Percentiles rank a stretch among this genome's conserved stretches.
These are phyloP conservation scores for Trichomonascaceae sp. DNA, from an alignment of 1,139 yeast genomes.

Conservation along the genomic window DNA sequence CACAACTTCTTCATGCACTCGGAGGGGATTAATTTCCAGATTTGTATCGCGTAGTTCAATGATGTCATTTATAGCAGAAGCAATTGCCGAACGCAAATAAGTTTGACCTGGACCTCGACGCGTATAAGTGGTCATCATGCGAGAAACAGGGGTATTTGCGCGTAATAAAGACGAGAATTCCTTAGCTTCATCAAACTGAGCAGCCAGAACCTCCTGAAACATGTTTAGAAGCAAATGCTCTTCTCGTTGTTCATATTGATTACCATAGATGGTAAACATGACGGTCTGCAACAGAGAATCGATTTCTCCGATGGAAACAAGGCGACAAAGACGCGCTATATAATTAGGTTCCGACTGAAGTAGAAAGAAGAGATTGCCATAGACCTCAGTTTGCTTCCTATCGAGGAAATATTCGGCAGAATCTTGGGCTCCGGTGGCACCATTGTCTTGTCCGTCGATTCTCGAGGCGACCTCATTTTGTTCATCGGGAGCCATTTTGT, in stretches of 20 bases:
- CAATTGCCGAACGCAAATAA: conserved; percentile 33
- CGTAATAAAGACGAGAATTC: conserved; percentile 36
- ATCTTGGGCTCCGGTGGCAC: conserved; percentile 9
- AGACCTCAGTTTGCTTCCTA: conserved; percentile 30
- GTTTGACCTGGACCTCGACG: conserved; percentile 41
- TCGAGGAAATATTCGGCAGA: conserved; percentile 27
- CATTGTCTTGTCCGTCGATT: conserved; percentile 21
- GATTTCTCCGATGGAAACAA: conserved; percentile 37
- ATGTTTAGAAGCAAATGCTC: conserved; percentile 36
- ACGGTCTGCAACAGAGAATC: conserved; percentile 38
- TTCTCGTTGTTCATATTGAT: conserved; percentile 40
- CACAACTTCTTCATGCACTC: conserved; percentile 32
- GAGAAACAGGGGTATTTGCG: conserved; percentile 39
- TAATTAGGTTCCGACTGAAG: conserved; percentile 38
- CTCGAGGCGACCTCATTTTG: conserved; percentile 35
- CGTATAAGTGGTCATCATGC: conserved; percentile 41
- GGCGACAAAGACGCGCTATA: conserved; percentile 34
- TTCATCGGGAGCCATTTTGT: conserved; percentile 37
- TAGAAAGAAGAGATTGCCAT: conserved; percentile 36
- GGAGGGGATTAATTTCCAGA: conserved; percentile 35
- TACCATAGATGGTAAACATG: conserved; percentile 41
- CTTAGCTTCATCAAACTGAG: conserved; percentile 35
- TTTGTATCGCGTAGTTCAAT: conserved; percentile 29
- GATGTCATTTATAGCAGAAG: conserved; percentile 30
- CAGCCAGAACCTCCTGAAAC: conserved; percentile 37